Conservation (phyloP, 768 basidiomycete species). For the Hypsizygus marmoreus region DNA sequence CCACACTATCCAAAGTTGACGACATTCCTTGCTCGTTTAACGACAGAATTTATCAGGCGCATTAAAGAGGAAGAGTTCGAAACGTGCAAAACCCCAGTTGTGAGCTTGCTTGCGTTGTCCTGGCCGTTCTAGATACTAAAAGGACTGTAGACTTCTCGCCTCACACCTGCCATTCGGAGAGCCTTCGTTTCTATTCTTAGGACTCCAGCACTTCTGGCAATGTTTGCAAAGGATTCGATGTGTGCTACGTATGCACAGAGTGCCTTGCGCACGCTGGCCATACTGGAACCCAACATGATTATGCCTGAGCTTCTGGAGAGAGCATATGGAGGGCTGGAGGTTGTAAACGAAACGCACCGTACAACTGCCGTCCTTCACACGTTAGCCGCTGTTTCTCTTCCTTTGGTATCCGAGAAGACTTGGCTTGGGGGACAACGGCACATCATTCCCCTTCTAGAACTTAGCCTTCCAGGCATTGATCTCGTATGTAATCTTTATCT, state of each 20-base stretch:
- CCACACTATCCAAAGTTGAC: constrained; percentile 47
- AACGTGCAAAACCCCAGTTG: constrained; percentile 77
- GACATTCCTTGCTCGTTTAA: constrained; percentile 70
- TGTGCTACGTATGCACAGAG: constrained; percentile 83
- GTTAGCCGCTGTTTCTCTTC: constrained; percentile 73
- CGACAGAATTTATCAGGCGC: constrained; percentile 78
- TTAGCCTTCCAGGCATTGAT: constrained; percentile 92
- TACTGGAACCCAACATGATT: constrained; percentile 80
- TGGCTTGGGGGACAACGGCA: constrained; percentile 91
- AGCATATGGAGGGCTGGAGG: constrained; percentile 89
- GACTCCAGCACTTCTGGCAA: constrained; percentile 86
- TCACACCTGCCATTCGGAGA: constrained; percentile 80
- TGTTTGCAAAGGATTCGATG: constrained; percentile 85
- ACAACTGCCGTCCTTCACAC: constrained; percentile 90
- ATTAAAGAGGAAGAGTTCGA: constrained; percentile 76
- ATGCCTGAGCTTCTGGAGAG: constrained; percentile 92
- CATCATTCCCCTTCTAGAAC: constrained; percentile 81
- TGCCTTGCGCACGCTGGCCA: constrained; percentile 73
- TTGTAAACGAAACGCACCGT: constrained; percentile 92
- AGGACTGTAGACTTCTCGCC: constrained; percentile 57
- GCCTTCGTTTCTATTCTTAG: constrained; percentile 80
- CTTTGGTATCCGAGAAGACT: constrained; percentile 72
- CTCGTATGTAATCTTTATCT: constrained; percentile 47
- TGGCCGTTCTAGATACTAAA: not conserved
- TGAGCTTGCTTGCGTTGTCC: constrained; percentile 30